Evolutionary conservation across 192 early-diverging fungal genomes (phyloP), one percentile per base, ranked within the genome.

Genomic region (Gonapodya sp.): DNA sequence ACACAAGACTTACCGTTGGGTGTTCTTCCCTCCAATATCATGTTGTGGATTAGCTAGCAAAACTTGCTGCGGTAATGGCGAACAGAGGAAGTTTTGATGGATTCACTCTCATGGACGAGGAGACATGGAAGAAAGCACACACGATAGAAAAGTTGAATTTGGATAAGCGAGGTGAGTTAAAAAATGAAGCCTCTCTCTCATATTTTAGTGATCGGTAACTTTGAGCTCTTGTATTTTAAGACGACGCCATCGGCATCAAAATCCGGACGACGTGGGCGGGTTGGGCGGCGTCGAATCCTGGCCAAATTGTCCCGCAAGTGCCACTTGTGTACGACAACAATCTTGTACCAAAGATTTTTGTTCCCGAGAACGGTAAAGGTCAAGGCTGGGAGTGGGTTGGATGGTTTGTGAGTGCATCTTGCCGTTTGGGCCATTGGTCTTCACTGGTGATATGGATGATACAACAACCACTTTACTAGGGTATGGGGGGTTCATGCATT

Each of bases 61-160:
- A 64, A 64, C 46, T 64, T 64, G 46, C 46, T 24, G 46, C 46
- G 46, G 46, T 64, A 16, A 64, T 64, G 46, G 46, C 24, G 8
- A 64, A 64, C 24, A 24, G 46, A 24, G 46, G 46, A 64, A 64
- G 24, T 8, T 64, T 64, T 8, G 46, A 64, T 64, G 46, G 24
- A 16, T 64, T 64, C 24, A 24, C 8, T 16, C 31, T 77, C 18
- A 77, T 77, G 75, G 75, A 77, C 31, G 31, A 77, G 34, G 34
- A 77, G 31, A 77, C 75, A 2, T 77, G 75, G 75, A 33, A 77
- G 34, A 33, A 77, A 77, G 75, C 75, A 16, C 75, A 77, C 75
- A 77, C 30, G 31, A 16, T 77, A 8, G 75, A 77, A 34, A 2
- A 2, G 2, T 2, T 18, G 8, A 18, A 32, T 33, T 32, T 32